Evolutionary conservation across 768 basidiomycete genomes (phyloP), one percentile per base, ranked within the genome.

Genomic region (Calocera viscosa): DNA sequence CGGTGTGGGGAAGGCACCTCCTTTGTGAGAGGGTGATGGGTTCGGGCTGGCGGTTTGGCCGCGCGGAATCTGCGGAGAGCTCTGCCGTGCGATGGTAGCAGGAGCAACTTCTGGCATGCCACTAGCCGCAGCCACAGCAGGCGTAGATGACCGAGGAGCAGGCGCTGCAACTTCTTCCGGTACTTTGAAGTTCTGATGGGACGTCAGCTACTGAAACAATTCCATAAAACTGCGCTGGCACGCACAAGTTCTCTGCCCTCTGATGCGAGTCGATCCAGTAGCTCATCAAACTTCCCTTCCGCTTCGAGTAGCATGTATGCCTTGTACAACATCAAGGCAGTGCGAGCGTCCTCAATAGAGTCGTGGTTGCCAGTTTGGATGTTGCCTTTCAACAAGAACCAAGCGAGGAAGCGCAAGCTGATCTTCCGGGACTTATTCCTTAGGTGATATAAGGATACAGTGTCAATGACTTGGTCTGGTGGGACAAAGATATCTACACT

Each of bases 291-390:
- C 2, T 82, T 74, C 0, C 86, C 88, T 49, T 85, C 81, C 32
- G 82, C 86, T 73, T 94, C 88, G 63, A 91, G 86, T 34, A 84
- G 80, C 22, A 86, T 82, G 74, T 88, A 92, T 1, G 87, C 86
- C 74, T 91, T 88, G 77, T 90, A 96, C 34, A 97, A 79, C 70
- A 86, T 82, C 33, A 96, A 78, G 0, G 95, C 94, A 5, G 89
- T 91, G 7, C 85, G 82, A 0, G 94, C 92, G 72, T 98, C 95
- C 75, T 99, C 96, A 70, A 99, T 95, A n/a, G 94, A 97, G 75
- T 98, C 96, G 75, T 99, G 95, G 14, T 86, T 91, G 24, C 93
- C 92, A 1, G 84, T 89, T 75, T 98, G 95, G 67, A 99, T 98
- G 71, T 90, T 86, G 73, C 93, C 86, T 53, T 88, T 83, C 11